phyloP scores from a whole-genome alignment of 164 flowering plant genomes.

The Euptelea pleiosperma region DNA sequence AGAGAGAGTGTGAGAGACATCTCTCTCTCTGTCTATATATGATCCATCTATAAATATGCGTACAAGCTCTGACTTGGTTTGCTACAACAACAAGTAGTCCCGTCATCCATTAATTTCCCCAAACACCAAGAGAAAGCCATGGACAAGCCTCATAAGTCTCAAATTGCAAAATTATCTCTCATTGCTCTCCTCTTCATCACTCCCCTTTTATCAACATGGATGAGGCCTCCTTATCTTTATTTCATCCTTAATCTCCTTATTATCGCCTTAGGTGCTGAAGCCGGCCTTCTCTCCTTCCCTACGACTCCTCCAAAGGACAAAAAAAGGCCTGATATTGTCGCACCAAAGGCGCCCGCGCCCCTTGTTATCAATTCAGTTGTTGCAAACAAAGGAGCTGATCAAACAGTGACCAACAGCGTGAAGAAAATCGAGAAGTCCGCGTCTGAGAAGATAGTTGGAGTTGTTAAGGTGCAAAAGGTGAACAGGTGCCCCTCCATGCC shows the following conservation, averaged over 20 bases:
- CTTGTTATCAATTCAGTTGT: neutral
- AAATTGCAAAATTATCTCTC: constrained; percentile 37
- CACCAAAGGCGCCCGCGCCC: constrained; percentile 18
- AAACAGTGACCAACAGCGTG: neutral
- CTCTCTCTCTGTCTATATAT: constrained; percentile 3
- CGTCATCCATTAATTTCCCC: neutral
- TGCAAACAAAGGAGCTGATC: constrained; percentile 8
- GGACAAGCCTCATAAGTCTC: constrained; percentile 42
- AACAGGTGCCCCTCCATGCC: constrained; percentile 62
- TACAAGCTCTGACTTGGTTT: constrained; percentile 5
- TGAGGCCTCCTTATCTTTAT: constrained; percentile 56
- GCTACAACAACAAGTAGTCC: constrained; percentile 8
- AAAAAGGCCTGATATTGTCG: constrained; percentile 8
- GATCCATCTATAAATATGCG: constrained; percentile 17
- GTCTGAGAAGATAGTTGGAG: constrained; percentile 27
- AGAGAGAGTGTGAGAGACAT: no score
- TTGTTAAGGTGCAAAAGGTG: constrained; percentile 24
- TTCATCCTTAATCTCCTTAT: constrained; percentile 68
- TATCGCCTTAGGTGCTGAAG: constrained; percentile 56
- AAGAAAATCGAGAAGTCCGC: constrained; percentile 28
- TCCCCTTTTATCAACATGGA: constrained; percentile 54
- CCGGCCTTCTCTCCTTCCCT: constrained; percentile 52
- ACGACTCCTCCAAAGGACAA: constrained; percentile 32
- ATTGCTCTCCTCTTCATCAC: constrained; percentile 47
- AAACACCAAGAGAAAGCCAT: constrained; percentile 13